Evolutionary conservation across 176 grass and related monocot genomes (phyloP), one percentile per base, ranked within the genome.

Genomic region (Triticum turgidum): DNA sequence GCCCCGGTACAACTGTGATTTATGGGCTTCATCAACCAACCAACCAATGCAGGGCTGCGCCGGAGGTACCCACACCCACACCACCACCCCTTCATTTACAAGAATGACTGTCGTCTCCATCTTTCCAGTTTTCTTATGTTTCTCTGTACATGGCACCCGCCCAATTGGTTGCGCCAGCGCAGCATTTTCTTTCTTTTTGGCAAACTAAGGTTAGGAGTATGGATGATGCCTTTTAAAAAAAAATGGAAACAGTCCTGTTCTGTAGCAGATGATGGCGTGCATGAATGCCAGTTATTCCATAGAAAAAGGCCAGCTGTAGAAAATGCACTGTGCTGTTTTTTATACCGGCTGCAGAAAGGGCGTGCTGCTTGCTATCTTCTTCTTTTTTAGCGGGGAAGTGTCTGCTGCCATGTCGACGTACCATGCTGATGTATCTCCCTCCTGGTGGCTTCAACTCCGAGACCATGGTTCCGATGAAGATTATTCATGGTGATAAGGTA

Each of bases 1-100:
- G 86, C 18, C 20, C 82, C 84, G 63, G 86, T 85, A 85, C 82
- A 65, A 85, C 78, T 34, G 54, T 83, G 90, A 91, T 91, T 91
- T 91, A 91, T 91, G 90, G 86, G 64, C 24, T 91, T 88, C 90
- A 91, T 88, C 82, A 88, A 77, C 90, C 86, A 91, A 88, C 78
- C 82, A 91, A 88, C 82, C 78, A 70, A 85, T 80, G 83, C 86
- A 85, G 72, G 68, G 86, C 86, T 88, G 64, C 78, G 74, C 69
- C 47, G 12, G 82, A 82, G 82, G 61, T 67, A 58, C 18, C 66
- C 73, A 75, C 51, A 7, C 17, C 52, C 52, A 18, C 52, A 17
- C 51, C 78, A 35, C 37, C 63, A 52, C 70, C 85, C 25, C 73
- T 76, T 70, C 76, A 70, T 88, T 84, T 91, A 85, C 85, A 80